A percentile compares a stretch with the other conserved stretches of the same genome.
Conservation (phyloP, 2,329 filamentous ascomycete genomes). For the Beauveria scarabaeidicola region DNA sequence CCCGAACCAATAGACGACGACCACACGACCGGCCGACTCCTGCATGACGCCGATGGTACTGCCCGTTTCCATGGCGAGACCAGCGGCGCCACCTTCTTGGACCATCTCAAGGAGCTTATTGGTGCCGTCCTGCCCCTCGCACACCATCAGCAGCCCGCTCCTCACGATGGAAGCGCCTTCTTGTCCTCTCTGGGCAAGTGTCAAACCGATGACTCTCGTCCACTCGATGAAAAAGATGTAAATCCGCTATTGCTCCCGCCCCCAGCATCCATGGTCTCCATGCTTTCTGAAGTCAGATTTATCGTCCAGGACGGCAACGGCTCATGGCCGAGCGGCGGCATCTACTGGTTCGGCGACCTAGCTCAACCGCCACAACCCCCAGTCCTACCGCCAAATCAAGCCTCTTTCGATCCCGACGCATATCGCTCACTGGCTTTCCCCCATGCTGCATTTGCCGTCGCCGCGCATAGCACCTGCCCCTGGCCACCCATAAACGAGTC, state of each 20-base stretch:
- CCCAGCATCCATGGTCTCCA: constrained; percentile 26
- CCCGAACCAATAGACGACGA: constrained; percentile 11
- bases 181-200: constrained; percentile 35
- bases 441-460: constrained; percentile 36
- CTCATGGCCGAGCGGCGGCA: constrained; percentile 34
- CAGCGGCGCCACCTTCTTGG: constrained; percentile 41
- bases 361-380: constrained; percentile 22
- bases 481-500: constrained; percentile 22
- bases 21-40: constrained; percentile 29
- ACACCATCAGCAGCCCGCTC: constrained; percentile 11
- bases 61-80: constrained; percentile 40
- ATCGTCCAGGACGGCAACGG: constrained; percentile 38
- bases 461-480: constrained; percentile 25
- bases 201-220: constrained; percentile 38
- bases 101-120: constrained; percentile 41
- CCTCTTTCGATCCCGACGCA: constrained; percentile 19
- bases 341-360: constrained; percentile 40
- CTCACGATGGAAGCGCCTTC: constrained; percentile 24
- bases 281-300: constrained; percentile 32
- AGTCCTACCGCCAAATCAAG: constrained; percentile 13
- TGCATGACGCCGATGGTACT: constrained; percentile 36
- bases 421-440: constrained; percentile 35
- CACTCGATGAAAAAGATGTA: constrained; percentile 28
- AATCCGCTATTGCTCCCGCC: constrained; percentile 33
- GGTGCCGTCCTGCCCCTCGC: constrained; percentile 27